Evolutionary conservation across 2,329 filamentous ascomycete species (phyloP).

Genomic region (Zasmidium angulare): DNA sequence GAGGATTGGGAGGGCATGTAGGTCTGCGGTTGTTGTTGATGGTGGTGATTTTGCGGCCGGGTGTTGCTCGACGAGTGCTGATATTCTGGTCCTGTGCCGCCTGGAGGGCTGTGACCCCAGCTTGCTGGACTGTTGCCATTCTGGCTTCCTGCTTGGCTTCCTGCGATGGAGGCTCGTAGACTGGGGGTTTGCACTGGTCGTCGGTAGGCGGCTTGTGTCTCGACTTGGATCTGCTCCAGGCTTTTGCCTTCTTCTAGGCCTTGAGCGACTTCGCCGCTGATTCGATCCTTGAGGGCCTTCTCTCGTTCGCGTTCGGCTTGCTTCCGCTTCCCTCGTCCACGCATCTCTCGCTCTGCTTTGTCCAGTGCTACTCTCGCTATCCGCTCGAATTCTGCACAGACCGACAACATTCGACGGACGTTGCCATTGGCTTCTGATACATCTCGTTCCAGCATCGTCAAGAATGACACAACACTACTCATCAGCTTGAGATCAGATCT

Average conservation of each 20-base stretch:
- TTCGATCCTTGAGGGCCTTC: slow-evolving; percentile 29
- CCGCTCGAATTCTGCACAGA: slow-evolving; percentile 94
- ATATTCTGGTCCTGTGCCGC: slow-evolving; percentile 16
- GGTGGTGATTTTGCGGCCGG: slow-evolving; percentile 7
- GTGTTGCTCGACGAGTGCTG: slow-evolving; percentile 19
- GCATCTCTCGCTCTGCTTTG: slow-evolving; percentile 81
- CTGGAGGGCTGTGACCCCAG: slow-evolving; percentile 27
- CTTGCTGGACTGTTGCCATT: slow-evolving; percentile 29
- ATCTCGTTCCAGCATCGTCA: slow-evolving; percentile 85
- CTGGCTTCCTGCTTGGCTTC: slow-evolving; percentile 25
- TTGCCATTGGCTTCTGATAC: slow-evolving; percentile 63
- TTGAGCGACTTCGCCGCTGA: slow-evolving; percentile 22
- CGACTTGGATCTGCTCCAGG: slow-evolving; percentile 37
- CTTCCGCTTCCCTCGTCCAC: slow-evolving; percentile 81
- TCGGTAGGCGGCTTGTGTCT: slow-evolving; percentile 36
- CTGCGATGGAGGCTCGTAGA: slow-evolving; percentile 26
- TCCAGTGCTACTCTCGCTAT: slow-evolving; percentile 90
- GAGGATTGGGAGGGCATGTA: slow-evolving; percentile 21
- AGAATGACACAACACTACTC: slow-evolving; percentile 87
- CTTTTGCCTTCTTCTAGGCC: slow-evolving; percentile 35
- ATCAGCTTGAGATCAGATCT: slow-evolving; percentile 87
- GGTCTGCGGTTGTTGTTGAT: slow-evolving; percentile 13
- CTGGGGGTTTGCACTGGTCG: slow-evolving; percentile 33
- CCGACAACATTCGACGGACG: slow-evolving; percentile 87
- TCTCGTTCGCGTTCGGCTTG: slow-evolving; percentile 55